Percentiles rank a stretch among this genome's conserved stretches.
phyloP scores from a whole-genome alignment of 106 monocot species.

The Dendrobium catenatum region DNA sequence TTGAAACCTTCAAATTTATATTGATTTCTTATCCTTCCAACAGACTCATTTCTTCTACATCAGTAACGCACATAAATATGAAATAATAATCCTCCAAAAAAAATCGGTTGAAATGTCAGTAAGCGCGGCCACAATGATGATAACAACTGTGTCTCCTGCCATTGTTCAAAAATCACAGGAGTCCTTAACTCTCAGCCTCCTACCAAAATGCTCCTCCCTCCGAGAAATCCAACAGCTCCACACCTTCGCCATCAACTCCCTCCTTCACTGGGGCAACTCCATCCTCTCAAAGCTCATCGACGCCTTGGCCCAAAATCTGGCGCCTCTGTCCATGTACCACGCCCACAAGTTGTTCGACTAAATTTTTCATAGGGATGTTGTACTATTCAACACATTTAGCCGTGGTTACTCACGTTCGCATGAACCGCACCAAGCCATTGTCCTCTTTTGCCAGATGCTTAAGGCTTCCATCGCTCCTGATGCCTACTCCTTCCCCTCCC shows the following conservation, averaged over 20 bases:
- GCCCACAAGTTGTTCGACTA: slow-evolving; percentile 60
- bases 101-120: too few species aligned
- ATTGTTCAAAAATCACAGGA: too few species aligned
- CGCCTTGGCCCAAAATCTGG: slow-evolving; percentile 4
- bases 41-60: too few species aligned
- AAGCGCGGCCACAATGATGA: too few species aligned
- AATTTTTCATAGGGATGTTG: slow-evolving; percentile 33
- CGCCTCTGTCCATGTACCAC: slow-evolving; percentile 22
- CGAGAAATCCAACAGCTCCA: slow-evolving; percentile 61
- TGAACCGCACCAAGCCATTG: slow-evolving; percentile 24
- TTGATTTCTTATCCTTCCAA: too few species aligned
- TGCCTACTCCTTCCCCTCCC: slow-evolving; percentile 68
- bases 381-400: slow-evolving; percentile 61
- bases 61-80: too few species aligned
- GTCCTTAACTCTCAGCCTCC: slow-evolving; percentile 7
- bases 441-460: slow-evolving; percentile 43
- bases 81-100: too few species aligned
- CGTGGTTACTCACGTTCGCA: slow-evolving; percentile 54
- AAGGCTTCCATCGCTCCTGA: slow-evolving; percentile 24
- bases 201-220: slow-evolving; percentile 30
- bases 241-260: slow-evolving; percentile 56
- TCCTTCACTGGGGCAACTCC: slow-evolving; percentile 18
- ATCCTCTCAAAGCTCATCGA: slow-evolving; percentile 46
- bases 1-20: too few species aligned
- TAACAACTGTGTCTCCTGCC: too few species aligned